Base-by-base conservation (phyloP, 192 early-diverging fungal species). In the Coemansia sp. region DNA sequence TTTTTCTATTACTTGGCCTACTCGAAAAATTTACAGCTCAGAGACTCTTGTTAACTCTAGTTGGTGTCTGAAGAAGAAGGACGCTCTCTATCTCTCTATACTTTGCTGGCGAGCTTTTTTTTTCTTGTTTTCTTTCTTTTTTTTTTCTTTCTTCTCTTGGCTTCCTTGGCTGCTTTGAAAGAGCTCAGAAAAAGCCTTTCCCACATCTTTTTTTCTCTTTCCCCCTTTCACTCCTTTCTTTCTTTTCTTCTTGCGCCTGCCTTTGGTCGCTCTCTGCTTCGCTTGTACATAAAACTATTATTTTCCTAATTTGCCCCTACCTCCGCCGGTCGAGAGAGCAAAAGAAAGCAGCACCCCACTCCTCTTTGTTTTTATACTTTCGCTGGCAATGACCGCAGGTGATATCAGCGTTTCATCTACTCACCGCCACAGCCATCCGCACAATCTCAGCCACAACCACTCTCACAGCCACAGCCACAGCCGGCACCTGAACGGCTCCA, bases 341-440 rank as follows among this genome's bases (percentile, higher is more conserved):
- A 46, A 46, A 46, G 22, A 46, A 46, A 10, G 19, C 20, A 22
- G 4, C 45, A 20, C n/a, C 45, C 19, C 45, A 46, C 22, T 22
- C 45, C n/a, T n/a, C 45, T 10, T 40, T 38, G 11, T 40, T 24
- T 41, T 60, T 22, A 60, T 60, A 40, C 12, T 36, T 36, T 51
- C 4, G 9, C 37, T 49, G 37, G 5, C 19, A 39, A 54, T 49
- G 41, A 38, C 27, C 31, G 59, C 27, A 29, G 67, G 59, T 35
- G 59, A 68, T 53, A 68, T 45, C 49, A 68, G 59, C 25, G 27
- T 22, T 54, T 25, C 22, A 25, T 25, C 20, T 27, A 22, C 22
- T 43, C 38, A 60, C 40, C 40, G 25, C 59, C 22, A 37, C 57
- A 39, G 40, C 40, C 59, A 60, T 9, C 20, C 45, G 19, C 45